Evolutionary conservation across 495 filamentous ascomycete species (phyloP), one percentile per base, ranked within the genome.

Genomic region (Hypomontagnella submonticulosa): DNA sequence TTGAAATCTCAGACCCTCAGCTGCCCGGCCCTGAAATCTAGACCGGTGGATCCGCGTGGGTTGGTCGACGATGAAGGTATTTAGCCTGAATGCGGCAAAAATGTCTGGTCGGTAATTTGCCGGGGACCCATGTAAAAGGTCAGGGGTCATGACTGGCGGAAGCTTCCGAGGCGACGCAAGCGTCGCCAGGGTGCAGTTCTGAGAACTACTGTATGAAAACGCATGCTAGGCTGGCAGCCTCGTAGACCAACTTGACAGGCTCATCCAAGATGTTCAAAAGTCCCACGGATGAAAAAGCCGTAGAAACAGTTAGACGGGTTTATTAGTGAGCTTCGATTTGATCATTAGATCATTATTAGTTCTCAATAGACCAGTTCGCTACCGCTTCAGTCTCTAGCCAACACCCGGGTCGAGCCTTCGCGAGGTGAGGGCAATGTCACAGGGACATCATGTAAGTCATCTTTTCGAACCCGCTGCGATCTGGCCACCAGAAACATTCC

Each of bases 51-150:
- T 59, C 48, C 30, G 32, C 8, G 64, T 62, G 41, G 58, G 52
- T 15, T 9, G 27, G 52, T 36, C 44, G 43, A 23, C 9, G 27
- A 58, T 46, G 47, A 33, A 47, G 47, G 10, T 46, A 63, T 69
- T 69, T 64, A 69, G 66, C 66, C 66, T 69, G 32, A 63, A 69
- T 69, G 50, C 66, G 66, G 66, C 60, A 59, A 61, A 69, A 69
- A 30, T 63, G 49, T 44, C 20, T 58, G 33, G 66, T 56, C 42
- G 15, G 32, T 47, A 48, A 52, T 60, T 60, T 60, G 30, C 66
- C 32, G 50, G 64, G 64, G 43, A 12, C 63, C 63, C 63, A 59
- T 65, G 62, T 27, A 42, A 16, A 9, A 18, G 16, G 18, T 18
- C 41, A 48, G 43, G 62, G 63, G 43, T 33, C 1, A 30, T 15